Base-by-base conservation (phyloP, 352 stramenopile species). In the Pythium plurisporium region DNA sequence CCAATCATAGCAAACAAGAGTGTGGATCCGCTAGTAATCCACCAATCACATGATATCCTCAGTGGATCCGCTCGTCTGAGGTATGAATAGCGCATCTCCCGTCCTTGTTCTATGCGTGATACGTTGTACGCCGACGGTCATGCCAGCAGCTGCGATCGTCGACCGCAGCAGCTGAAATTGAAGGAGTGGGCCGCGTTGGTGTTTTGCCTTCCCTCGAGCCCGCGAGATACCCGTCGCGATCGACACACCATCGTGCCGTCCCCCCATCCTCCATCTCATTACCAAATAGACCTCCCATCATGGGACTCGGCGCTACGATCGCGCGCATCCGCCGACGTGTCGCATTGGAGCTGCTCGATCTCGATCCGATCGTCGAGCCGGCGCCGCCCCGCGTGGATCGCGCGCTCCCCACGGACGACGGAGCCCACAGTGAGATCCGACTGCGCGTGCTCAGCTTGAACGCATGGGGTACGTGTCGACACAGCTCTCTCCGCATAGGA, bases 391-490 rank as follows among this genome's bases (percentile, higher is more conserved):
- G 71, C 48, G 45, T 62, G 1, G 47, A 65, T 4, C 79, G 49
- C 9, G 42, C 41, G 22, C 17, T 31, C 10, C 10, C 47, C 12
- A 25, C 31, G 12, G 50, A 29, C 19, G 30, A 41, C 31, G 40
- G 17, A 55, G 63, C 36, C 46, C 40, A 45, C 46, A 33, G 22
- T 11, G 23, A 54, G 27, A 40, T 54, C 7, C 62, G 48, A 7
- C 72, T 92, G 26, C 79, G 82, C 27, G 67, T 92, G 29, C 71
- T 92, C 14, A 89, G 76, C 33, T 67, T 92, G 23, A 92, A 90
- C 42, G 80, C 80, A 3, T 92, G 82, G 82, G 82, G 79, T 89
- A 59, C 25, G 49, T 57, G 11, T 34, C 11, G 22, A 19, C 10
- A n/a, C n/a, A n/a, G n/a, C n/a, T n/a, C 11, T 47, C 33, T 10